These are phyloP conservation scores for Pestalotiopsis sp. DNA, from an alignment of 2,329 filamentous ascomycete genomes.

Conservation along the genomic window DNA sequence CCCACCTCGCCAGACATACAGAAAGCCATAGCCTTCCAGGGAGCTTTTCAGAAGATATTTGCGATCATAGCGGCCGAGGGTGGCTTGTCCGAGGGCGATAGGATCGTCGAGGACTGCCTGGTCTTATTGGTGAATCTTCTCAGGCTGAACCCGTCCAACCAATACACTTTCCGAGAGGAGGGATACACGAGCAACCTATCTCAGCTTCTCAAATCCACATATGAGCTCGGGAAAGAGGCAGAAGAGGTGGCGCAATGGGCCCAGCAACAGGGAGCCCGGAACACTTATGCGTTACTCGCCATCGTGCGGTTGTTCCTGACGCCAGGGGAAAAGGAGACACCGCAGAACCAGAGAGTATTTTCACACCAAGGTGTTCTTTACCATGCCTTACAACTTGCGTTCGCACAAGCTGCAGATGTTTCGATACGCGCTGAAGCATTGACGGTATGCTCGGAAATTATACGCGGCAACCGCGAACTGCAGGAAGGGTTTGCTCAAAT, in stretches of 20 bases:
- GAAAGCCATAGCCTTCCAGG: constrained; percentile 94
- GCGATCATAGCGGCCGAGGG: constrained; percentile 81
- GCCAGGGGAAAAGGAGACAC: constrained; percentile 76
- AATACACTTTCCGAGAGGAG: constrained; percentile 90
- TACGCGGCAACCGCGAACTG: constrained; percentile 75
- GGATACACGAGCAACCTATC: constrained; percentile 77
- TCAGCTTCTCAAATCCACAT: constrained; percentile 65
- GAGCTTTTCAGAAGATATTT: constrained; percentile 88
- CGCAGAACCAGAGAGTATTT: constrained; percentile 83
- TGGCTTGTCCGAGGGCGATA: constrained; percentile 77
- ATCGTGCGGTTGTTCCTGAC: constrained; percentile 86
- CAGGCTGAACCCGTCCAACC: constrained; percentile 85
- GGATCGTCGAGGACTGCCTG: constrained; percentile 89
- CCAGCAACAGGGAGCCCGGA: constrained; percentile 80
- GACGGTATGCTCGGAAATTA: constrained; percentile 83
- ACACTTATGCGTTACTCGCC: constrained; percentile 86
- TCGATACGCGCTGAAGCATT: constrained; percentile 87
- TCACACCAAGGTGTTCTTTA: constrained; percentile 81
- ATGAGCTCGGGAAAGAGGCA: constrained; percentile 54
- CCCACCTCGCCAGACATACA: constrained; percentile 86
- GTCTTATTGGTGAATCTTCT: constrained; percentile 89
- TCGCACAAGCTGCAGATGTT: constrained; percentile 71
- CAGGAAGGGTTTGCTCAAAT: constrained; percentile 91
- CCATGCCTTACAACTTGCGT: constrained; percentile 80
- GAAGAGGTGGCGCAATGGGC: constrained; percentile 73